phyloP scores from a whole-genome alignment of 2,329 filamentous ascomycete species.

The Colletotrichum brevisporum region DNA sequence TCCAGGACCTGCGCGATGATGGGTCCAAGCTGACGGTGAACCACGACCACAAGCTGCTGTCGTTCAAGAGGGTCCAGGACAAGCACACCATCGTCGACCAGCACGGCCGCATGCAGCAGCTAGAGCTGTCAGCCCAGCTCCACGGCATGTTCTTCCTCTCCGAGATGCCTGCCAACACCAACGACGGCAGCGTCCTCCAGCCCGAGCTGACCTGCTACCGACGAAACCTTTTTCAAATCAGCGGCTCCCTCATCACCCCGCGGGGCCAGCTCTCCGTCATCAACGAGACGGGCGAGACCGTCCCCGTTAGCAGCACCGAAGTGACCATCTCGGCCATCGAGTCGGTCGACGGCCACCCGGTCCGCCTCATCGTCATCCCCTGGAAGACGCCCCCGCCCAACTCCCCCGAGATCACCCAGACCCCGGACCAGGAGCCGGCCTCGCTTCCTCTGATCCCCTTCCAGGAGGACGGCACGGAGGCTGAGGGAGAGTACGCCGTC shows the following conservation, averaged over 20 bases:
- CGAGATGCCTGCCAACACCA: slow-evolving; percentile 78
- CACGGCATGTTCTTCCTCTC: slow-evolving; percentile 93
- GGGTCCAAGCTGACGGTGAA: slow-evolving; percentile 69
- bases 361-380: slow-evolving; percentile 95
- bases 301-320: slow-evolving; percentile 86
- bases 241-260: slow-evolving; percentile 87
- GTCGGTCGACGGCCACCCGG: slow-evolving; percentile 91
- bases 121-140: slow-evolving; percentile 79
- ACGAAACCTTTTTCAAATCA: slow-evolving; percentile 95
- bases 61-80: slow-evolving; percentile 70
- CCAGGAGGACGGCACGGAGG: slow-evolving; percentile 70
- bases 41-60: slow-evolving; percentile 73
- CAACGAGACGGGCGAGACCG: slow-evolving; percentile 86
- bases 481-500: slow-evolving; percentile 85
- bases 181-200: slow-evolving; percentile 72
- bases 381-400: slow-evolving; percentile 96
- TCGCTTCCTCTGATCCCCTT: slow-evolving; percentile 81
- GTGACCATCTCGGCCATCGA: slow-evolving; percentile 93
- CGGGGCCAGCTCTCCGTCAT: slow-evolving; percentile 84
- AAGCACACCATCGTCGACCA: slow-evolving; percentile 73
- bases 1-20: slow-evolving; percentile 72
- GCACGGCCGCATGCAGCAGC: slow-evolving; percentile 71
- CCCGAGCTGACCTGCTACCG: slow-evolving; percentile 96
- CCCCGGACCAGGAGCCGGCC: slow-evolving; percentile 86
- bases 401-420: slow-evolving; percentile 75